Conservation (phyloP, 345 rosid genomes). For the Excoecaria agallocha region DNA sequence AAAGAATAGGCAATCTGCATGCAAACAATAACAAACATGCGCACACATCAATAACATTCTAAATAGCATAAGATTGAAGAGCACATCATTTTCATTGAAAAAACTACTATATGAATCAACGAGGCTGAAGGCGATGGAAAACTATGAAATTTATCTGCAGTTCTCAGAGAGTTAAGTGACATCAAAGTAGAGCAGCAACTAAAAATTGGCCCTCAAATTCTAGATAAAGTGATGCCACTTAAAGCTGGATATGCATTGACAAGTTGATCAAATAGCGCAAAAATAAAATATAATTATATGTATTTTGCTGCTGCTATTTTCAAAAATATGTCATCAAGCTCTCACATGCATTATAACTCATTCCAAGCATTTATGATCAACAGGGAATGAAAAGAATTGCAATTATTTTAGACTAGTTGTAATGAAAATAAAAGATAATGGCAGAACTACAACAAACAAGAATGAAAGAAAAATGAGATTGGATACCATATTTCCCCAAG, state of each 20-base stretch:
- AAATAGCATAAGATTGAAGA: neutral
- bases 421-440: neutral
- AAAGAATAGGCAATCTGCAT: constrained; percentile 81
- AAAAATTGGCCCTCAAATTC: neutral
- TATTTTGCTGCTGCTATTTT: neutral
- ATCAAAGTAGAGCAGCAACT: neutral
- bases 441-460: neutral
- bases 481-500: neutral
- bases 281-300: neutral
- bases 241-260: neutral
- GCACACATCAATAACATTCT: neutral
- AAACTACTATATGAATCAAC: neutral
- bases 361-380: neutral
- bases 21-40: neutral
- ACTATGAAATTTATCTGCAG: neutral
- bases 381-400: neutral
- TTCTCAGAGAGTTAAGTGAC: neutral
- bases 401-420: neutral
- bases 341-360: neutral
- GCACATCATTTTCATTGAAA: neutral
- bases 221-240: neutral
- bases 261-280: neutral
- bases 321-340: neutral
- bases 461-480: neutral
- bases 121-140: neutral